Percentiles rank a stretch among this genome's conserved stretches.
Evolutionary conservation across 768 basidiomycete species (phyloP).

Genomic region (Lentinula raphanica): DNA sequence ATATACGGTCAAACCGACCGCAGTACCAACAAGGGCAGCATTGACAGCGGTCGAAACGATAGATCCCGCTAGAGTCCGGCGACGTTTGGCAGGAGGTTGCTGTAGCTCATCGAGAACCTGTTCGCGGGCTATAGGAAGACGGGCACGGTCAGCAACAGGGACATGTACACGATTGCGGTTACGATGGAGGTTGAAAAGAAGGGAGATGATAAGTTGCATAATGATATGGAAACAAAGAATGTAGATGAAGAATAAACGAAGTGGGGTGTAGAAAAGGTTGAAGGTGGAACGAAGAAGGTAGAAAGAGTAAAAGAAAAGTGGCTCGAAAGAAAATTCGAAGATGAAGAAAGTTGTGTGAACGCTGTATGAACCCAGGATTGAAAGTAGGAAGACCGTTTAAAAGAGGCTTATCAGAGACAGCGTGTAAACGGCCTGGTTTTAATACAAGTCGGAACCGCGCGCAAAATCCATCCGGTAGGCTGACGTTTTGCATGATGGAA

Average conservation of each 20-base stretch:
- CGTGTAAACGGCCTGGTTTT: not conserved
- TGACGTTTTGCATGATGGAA: conserved; percentile 1
- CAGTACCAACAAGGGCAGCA: conserved; percentile 81
- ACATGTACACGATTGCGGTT: not conserved
- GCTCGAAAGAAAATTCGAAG: not conserved
- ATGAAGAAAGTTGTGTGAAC: not conserved
- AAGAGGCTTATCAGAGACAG: not conserved
- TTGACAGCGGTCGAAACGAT: conserved; percentile 80
- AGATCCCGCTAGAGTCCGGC: conserved; percentile 75
- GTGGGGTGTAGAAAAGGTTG: conserved; percentile 8
- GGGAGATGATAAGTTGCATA: conserved; percentile 12
- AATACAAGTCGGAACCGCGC: not conserved
- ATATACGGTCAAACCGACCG: conserved; percentile 83
- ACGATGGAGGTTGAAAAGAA: conserved; percentile 25
- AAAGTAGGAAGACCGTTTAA: not conserved
- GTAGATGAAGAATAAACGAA: conserved; percentile 4
- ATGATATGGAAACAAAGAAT: conserved; percentile 12
- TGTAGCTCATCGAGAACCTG: not conserved
- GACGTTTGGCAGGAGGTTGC: conserved; percentile 66
- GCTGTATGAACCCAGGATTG: not conserved
- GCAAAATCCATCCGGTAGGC: not conserved
- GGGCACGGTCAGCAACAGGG: conserved; percentile 13
- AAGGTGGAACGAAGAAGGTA: conserved; percentile 6
- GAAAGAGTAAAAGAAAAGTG: conserved; percentile 5
- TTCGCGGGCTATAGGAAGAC: conserved; percentile 38